A percentile compares a stretch with the other conserved stretches of the same genome.
Conservation (phyloP, 2,329 filamentous ascomycete genomes). For the Daldinia sp. region DNA sequence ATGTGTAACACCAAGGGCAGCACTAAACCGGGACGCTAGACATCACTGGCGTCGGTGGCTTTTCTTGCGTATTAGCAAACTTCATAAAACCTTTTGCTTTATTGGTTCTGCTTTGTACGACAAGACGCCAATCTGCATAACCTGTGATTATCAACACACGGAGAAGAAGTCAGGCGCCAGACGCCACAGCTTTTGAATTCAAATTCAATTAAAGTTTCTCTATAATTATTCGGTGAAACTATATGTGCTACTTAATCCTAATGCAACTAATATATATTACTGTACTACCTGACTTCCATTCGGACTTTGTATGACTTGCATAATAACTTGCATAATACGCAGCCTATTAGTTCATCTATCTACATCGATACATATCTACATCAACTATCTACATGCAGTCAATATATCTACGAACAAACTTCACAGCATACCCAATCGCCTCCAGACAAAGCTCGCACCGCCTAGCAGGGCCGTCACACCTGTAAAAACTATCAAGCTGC, state of each 20-base stretch:
- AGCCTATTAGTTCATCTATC: too few relatives aligned
- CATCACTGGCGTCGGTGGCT: background rate
- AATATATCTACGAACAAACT: background rate
- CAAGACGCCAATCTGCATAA: background rate
- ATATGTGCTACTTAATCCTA: too few relatives aligned
- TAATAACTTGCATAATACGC: too few relatives aligned
- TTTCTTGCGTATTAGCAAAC: background rate
- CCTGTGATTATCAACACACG: slow-evolving; percentile 3
- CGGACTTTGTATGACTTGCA: background rate
- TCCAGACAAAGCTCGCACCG: slow-evolving; percentile 60
- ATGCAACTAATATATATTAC: too few relatives aligned
- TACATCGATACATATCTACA: too few relatives aligned
- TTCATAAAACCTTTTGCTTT: background rate
- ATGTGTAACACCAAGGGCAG: slow-evolving; percentile 25
- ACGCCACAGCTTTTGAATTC: slow-evolving; percentile 13
- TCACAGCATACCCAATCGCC: slow-evolving; percentile 47
- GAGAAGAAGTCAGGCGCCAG: background rate
- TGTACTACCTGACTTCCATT: background rate
- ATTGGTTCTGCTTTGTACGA: background rate
- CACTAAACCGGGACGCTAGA: slow-evolving; percentile 14
- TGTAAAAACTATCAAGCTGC: slow-evolving; percentile 67
- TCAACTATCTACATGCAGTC: background rate
- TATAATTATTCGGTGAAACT: background rate
- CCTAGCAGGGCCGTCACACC: slow-evolving; percentile 64
- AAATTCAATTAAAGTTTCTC: background rate